These are phyloP conservation scores for Trypanosomatidae sp. DNA, from an alignment of 208 protist genomes.

Conservation along the genomic window DNA sequence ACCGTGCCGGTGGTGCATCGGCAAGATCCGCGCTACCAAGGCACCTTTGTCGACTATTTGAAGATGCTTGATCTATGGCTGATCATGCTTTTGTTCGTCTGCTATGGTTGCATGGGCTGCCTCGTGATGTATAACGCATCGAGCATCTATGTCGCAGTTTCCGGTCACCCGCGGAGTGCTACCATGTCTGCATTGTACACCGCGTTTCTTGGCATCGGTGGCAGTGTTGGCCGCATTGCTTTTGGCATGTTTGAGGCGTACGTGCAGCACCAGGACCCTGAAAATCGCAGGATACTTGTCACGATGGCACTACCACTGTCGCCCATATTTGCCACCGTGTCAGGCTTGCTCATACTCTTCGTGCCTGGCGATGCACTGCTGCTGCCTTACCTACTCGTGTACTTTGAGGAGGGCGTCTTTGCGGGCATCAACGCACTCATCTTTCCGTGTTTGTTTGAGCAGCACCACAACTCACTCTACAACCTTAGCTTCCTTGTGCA, in stretches of 20 bases:
- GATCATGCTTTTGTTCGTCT: slow-evolving; percentile 33
- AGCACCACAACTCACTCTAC: slow-evolving; percentile 34
- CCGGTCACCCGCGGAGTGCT: slow-evolving; percentile 14
- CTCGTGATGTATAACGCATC: slow-evolving; percentile 60
- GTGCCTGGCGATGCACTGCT: slow-evolving; percentile 27
- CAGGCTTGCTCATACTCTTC: slow-evolving; percentile 25
- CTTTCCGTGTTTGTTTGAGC: slow-evolving; percentile 37
- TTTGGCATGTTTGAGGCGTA: slow-evolving; percentile 55
- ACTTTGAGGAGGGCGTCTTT: slow-evolving; percentile 52
- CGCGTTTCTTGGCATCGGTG: slow-evolving; percentile 48
- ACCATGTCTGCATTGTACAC: slow-evolving; percentile 39
- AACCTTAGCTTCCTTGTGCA: slow-evolving; percentile 44
- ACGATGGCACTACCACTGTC: slow-evolving; percentile 38
- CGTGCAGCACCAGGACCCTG: slow-evolving; percentile 35
- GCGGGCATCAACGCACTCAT: slow-evolving; percentile 33
- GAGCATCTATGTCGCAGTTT: slow-evolving; percentile 42
- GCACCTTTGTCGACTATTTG: slow-evolving; percentile 21
- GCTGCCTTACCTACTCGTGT: slow-evolving; percentile 44
- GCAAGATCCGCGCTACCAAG: slow-evolving; percentile 42
- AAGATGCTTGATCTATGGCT: slow-evolving; percentile 27
- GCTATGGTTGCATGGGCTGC: slow-evolving; percentile 22
- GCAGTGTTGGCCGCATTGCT: slow-evolving; percentile 28
- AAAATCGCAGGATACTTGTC: slow-evolving; percentile 24
- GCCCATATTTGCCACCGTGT: slow-evolving; percentile 21
- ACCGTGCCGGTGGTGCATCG: slow-evolving; percentile 3